Base-by-base conservation (phyloP, 148 eudicot genomes). In the Salicornia ramosissima region DNA sequence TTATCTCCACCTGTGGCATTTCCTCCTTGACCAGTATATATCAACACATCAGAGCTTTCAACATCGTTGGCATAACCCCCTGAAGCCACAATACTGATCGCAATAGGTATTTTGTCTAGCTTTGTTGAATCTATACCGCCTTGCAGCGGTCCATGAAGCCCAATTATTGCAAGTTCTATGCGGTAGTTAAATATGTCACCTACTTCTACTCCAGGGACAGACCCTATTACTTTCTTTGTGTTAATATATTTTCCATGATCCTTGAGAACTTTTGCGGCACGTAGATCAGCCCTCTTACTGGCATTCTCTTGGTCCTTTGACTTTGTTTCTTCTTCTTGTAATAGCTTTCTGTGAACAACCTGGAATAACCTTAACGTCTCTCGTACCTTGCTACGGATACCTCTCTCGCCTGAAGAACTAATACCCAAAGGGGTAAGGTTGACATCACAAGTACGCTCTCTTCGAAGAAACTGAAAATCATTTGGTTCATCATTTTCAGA, bases 151-250 rank as follows among this genome's bases (percentile, higher is more conserved):
- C 90, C 78, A 69, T 93, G 98, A 79, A 93, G 75, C 19, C 96
- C 98, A 39, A 90, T 76, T 79, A 90, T 79, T 56, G 85, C 82
- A 22, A 93, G 94, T 79, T 93, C 95, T 26, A 86, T 84, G 45
- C 96, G 86, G 60, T 82, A 93, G 60, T 81, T 86, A 71, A 93
- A 93, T 76, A 86, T 82, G 29, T 93, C 96, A 5, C 96, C 98
- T 13, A 93, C 87, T 82, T 88, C 94, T 67, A 93, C 87, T 61
- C 96, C 98, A 6, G 98, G 94, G 49, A 93, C 86, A 58, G 74
- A 47, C 29, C 96, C 97, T 12, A 84, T 12, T 55, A 29, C 54
- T 58, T 56, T 72, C 57, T 54, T 2, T 31, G 80, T 76, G 71
- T 87, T 84, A 0, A 89, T 78, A 69, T 82, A 89, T 73, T 78